phyloP scores from a whole-genome alignment of 1,284 basidiomycete species.

The Cryptococcus sp. region DNA sequence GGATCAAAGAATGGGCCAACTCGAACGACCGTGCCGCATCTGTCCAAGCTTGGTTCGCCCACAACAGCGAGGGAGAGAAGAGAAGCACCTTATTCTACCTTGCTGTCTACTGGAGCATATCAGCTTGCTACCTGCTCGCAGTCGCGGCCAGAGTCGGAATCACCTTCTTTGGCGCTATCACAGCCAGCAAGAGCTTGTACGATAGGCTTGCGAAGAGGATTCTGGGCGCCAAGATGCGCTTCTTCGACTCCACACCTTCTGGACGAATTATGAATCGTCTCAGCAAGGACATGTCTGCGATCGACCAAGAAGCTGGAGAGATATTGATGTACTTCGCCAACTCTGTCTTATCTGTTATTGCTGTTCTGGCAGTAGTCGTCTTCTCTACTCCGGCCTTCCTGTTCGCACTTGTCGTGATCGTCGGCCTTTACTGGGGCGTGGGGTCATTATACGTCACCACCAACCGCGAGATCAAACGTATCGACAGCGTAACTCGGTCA shows the following conservation, averaged over 20 bases:
- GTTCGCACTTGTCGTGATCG: constrained; percentile 51
- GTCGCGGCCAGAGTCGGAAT: constrained; percentile 43
- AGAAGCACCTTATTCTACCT: constrained; percentile 44
- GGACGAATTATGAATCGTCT: constrained; percentile 59
- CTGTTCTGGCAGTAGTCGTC: constrained; percentile 49
- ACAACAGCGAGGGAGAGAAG: background rate
- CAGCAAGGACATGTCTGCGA: constrained; percentile 56
- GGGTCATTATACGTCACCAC: constrained; percentile 56
- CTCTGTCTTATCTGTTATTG: constrained; percentile 39
- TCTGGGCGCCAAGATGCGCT: constrained; percentile 52
- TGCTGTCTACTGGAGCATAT: constrained; percentile 42
- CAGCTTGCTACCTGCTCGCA: constrained; percentile 42
- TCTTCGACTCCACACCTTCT: constrained; percentile 54
- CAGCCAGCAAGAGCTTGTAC: constrained; percentile 45
- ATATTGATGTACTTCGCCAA: constrained; percentile 51
- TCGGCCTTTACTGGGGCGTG: constrained; percentile 53
- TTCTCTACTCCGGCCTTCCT: constrained; percentile 53
- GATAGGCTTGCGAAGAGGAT: constrained; percentile 43
- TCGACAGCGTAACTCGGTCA: constrained; percentile 58
- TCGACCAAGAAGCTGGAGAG: constrained; percentile 55
- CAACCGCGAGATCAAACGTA: constrained; percentile 60
- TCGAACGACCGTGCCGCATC: constrained; percentile 18
- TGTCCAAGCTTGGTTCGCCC: background rate
- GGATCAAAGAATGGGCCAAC: constrained; percentile 53
- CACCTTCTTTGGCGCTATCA: constrained; percentile 45